Base-by-base conservation (phyloP, 129 eudicot species). In the Arctium lappa region DNA sequence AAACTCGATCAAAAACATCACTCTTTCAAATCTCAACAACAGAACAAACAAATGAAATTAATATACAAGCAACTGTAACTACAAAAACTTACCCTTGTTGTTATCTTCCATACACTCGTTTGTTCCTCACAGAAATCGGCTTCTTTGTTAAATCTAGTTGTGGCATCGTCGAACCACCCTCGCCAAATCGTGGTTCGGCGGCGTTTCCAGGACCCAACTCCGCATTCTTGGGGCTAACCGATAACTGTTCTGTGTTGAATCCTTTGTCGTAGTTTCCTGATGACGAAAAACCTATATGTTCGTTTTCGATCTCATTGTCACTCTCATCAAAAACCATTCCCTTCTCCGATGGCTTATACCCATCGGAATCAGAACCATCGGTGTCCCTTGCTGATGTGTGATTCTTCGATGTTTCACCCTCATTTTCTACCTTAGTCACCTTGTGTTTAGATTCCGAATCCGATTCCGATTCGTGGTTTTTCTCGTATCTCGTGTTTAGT, bases 71-170 rank as follows among this genome's bases (percentile, higher is more conserved):
- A 79, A 13, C 75, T 63, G 30, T 37, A 46, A 32, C 4, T 48
- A 72, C 77, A 85, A 75, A 77, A 74, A 27, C 1, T 11, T 72
- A 37, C 30, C 56, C 8, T 73, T 63, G 80, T 83, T 63, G 80
- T 83, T 83, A 85, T 39, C 56, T 42, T 36, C 74, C 76, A 86
- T 72, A 83, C 63, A 82, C 83, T 71, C 86, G 68, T 85, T 80
- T 88, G 27, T 85, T 86, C 88, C 91, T 93, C 82, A 86, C 90
- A 13, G 92, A 88, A 22, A 88, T 80, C 12, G 88, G 90, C 86
- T 37, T 87, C 77, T 73, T 84, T 8, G 87, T 84, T 15, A 84
- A 42, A 79, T 84, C 87, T 31, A 79, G 78, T 33, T 84, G 83
- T 30, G 62, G 65, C 79, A 60, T 81, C 73, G 69, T 56, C 38